Percentiles rank a stretch among this genome's conserved stretches.
These are phyloP conservation scores for Malus hybrid DNA, from an alignment of 331 rosid genomes.

Conservation along the genomic window DNA sequence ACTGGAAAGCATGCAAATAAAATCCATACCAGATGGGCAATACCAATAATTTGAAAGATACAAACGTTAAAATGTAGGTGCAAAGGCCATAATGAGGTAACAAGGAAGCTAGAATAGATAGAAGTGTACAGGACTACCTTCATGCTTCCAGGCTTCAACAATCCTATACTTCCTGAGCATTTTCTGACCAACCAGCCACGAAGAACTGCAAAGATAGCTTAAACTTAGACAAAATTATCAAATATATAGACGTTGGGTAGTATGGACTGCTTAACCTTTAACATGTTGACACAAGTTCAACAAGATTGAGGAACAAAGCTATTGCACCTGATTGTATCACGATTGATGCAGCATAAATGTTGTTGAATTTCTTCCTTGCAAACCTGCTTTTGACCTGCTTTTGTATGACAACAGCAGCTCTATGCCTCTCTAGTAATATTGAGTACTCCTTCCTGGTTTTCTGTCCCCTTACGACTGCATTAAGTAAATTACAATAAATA, in stretches of 20 bases:
- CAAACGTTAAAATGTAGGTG: not conserved
- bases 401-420: conserved; percentile 72
- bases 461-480: conserved; percentile 74
- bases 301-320: not conserved
- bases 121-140: conserved; percentile 39
- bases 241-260: not conserved
- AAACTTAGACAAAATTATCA: conserved; percentile 14
- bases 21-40: not conserved
- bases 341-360: conserved; percentile 50
- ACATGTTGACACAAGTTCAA: not conserved
- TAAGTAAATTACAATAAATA: conserved; percentile 11
- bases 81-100: conserved; percentile 1
- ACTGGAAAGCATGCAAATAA: not conserved
- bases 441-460: conserved; percentile 63
- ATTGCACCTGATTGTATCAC: conserved; percentile 65
- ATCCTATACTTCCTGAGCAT: conserved; percentile 81
- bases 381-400: conserved; percentile 47
- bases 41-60: not conserved
- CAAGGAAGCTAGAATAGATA: not conserved
- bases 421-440: conserved; percentile 51
- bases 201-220: conserved; percentile 45
- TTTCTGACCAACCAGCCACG: conserved; percentile 92
- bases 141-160: conserved; percentile 37
- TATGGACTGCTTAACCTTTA: not conserved
- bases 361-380: conserved; percentile 44